Evolutionary conservation across 2,329 filamentous ascomycete species (phyloP), one percentile per base, ranked within the genome.

Genomic region (Fusarium chuoi): DNA sequence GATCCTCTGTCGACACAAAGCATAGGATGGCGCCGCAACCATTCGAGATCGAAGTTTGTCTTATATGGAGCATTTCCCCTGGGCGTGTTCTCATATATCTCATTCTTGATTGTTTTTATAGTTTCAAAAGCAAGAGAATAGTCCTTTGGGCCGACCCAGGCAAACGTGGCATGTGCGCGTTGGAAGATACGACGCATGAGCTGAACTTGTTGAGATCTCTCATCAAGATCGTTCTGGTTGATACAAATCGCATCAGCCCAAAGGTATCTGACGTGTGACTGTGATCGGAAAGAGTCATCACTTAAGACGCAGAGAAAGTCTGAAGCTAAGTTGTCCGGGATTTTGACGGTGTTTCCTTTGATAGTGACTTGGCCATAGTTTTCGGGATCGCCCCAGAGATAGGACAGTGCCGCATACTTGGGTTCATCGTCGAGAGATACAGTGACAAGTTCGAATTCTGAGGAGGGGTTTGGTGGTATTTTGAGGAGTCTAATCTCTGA

Each of bases 391-490:
- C 66, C 65, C 49, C 36, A 68, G 39, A 63, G 65, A 42, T 68
- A 69, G 33, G 38, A 45, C n/a, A 69, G 24, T 18, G 57, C 57
- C 49, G 42, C 65, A 64, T 63, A 68, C 44, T 39, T 64, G 28
- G 64, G 64, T 22, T 44, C 14, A 39, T 68, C 42, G 6, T 68
- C 48, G 8, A 62, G 41, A 28, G 48, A 63, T 41, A 46, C 51
- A 56, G 30, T 64, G 24, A 64, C 44, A 12, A 56, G 38, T 35
- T 68, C 65, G 22, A 68, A 49, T 18, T 55, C 26, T 12, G 36
- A 55, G 26, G 20, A 62, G 6, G 20, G 17, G 18, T 13, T 26
- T 18, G 52, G 36, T 7, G 56, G 56, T 8, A 49, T 24, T 20
- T 45, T 68, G 17, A 68, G 64, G 8, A 68, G 48, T 24, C 64